Percentiles rank a stretch among this genome's conserved stretches.
Conservation (phyloP, 495 filamentous ascomycete species). For the Penicillium cinerascens region DNA sequence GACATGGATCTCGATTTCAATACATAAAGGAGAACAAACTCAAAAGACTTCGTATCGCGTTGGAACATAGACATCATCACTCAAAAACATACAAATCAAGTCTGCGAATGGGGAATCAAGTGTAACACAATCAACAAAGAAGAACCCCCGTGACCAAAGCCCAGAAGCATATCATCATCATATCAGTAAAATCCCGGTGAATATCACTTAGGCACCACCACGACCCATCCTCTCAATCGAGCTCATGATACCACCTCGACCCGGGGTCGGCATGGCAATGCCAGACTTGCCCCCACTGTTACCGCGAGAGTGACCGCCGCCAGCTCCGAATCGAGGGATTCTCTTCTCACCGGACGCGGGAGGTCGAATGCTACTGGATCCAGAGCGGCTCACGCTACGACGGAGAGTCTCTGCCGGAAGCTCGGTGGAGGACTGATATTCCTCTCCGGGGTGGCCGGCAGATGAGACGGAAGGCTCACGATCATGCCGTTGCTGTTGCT, state of each 20-base stretch:
- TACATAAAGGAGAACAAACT: neutral
- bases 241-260: conserved; percentile 62
- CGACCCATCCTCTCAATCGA: conserved; percentile 69
- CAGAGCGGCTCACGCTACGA: conserved; percentile 26
- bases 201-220: conserved; percentile 23
- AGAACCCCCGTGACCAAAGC: neutral
- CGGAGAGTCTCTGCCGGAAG: conserved; percentile 19
- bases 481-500: conserved; percentile 1
- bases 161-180: conserved; percentile 1
- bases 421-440: conserved; percentile 15
- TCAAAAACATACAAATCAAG: conserved; percentile 1
- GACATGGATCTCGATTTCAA: too few relatives aligned
- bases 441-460: conserved; percentile 11
- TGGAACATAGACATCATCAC: conserved; percentile 12
- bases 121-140: neutral
- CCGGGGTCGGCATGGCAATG: conserved; percentile 43
- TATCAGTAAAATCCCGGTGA: neutral
- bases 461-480: conserved; percentile 21
- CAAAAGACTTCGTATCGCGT: conserved; percentile 8
- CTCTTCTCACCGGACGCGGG: conserved; percentile 34
- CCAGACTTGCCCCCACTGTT: conserved; percentile 42
- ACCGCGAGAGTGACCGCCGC: conserved; percentile 32
- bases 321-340: conserved; percentile 30
- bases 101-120: conserved; percentile 21
- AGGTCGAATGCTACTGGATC: conserved; percentile 33